phyloP scores from a whole-genome alignment of 2,329 filamentous ascomycete genomes.

The Neurospora sp. region DNA sequence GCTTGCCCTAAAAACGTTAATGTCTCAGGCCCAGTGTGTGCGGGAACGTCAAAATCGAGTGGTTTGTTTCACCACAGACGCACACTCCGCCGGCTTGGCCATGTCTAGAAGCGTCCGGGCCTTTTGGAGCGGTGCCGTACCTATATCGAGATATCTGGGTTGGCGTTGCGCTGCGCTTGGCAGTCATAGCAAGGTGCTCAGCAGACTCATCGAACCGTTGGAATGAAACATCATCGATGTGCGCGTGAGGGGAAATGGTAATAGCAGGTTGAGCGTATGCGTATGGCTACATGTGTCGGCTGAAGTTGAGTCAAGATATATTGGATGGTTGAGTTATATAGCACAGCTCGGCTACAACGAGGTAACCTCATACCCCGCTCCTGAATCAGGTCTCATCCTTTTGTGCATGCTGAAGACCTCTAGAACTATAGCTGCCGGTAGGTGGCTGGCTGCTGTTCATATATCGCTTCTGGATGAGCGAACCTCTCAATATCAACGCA shows the following conservation, averaged over 20 bases:
- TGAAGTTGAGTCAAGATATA: not conserved
- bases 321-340: not conserved
- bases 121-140: not conserved
- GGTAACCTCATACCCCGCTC: not conserved
- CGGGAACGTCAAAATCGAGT: not conserved
- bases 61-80: not conserved
- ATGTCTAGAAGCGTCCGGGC: not conserved
- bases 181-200: not conserved
- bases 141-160: not conserved
- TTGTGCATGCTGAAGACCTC: not conserved
- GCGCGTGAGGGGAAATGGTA: not conserved
- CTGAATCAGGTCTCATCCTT: not conserved
- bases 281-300: not conserved
- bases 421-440: not conserved
- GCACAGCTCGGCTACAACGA: not conserved
- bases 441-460: not conserved
- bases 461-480: not conserved
- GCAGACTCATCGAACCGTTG: not conserved
- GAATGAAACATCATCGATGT: not conserved
- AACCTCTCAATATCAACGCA: not conserved
- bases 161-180: not conserved
- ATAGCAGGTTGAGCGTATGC: not conserved
- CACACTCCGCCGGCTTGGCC: not conserved
- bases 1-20: not conserved
- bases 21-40: not conserved